These are phyloP conservation scores for Talaromyces sp. DNA, from an alignment of 2,329 filamentous ascomycete genomes.

Conservation along the genomic window DNA sequence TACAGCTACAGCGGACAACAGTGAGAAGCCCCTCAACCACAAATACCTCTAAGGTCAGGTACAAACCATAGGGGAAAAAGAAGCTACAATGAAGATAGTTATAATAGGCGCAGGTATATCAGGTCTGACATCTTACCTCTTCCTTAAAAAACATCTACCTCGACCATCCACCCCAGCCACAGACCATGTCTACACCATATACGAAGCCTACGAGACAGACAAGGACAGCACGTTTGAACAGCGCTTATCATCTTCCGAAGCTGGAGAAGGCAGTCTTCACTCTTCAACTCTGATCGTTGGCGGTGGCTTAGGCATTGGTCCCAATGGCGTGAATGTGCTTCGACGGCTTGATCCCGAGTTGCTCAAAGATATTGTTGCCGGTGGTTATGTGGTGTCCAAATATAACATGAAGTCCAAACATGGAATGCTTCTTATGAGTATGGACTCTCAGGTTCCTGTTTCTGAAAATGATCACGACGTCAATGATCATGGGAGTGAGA, in stretches of 20 bases:
- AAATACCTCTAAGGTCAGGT: neutral
- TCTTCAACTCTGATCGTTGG: constrained; percentile 38
- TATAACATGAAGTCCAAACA: constrained; percentile 35
- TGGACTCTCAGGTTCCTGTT: constrained; percentile 20
- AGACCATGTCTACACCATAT: constrained; percentile 36
- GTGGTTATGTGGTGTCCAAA: constrained; percentile 33
- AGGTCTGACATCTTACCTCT: constrained; percentile 39
- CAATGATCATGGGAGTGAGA: constrained; percentile 10
- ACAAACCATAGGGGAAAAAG: neutral
- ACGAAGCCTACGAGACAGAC: constrained; percentile 39
- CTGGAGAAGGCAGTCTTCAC: constrained; percentile 13
- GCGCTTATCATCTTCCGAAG: constrained; percentile 20
- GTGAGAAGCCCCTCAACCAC: neutral
- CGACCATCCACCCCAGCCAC: constrained; percentile 15
- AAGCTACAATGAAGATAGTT: constrained; percentile 35
- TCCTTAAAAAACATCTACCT: constrained; percentile 40
- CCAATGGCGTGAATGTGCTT: constrained; percentile 41
- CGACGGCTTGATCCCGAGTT: constrained; percentile 36
- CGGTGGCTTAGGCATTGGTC: constrained; percentile 36
- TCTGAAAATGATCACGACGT: neutral
- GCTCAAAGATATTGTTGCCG: constrained; percentile 30
- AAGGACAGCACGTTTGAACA: constrained; percentile 23
- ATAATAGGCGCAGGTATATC: constrained; percentile 45
- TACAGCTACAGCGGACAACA: neutral
- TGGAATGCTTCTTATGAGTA: constrained; percentile 31